phyloP scores from a whole-genome alignment of 2,329 filamentous ascomycete species.

The Chrysoporthe puriensis region DNA sequence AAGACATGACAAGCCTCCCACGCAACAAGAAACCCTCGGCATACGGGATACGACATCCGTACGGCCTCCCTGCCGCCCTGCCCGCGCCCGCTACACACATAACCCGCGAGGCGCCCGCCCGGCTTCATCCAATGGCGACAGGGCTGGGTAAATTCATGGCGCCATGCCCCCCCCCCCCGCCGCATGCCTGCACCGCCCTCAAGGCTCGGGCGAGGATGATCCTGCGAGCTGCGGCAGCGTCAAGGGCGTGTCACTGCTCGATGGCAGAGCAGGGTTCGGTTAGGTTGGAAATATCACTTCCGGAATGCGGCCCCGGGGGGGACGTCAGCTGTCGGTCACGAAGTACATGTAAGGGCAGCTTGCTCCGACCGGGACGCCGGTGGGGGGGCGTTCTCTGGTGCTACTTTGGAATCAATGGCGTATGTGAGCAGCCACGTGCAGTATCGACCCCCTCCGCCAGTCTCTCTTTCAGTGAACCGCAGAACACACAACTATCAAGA shows the following conservation, averaged over 20 bases:
- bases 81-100: no score
- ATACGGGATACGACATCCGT: no score
- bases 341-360: not conserved
- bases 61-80: no score
- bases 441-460: no score
- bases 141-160: slow-evolving; percentile 24
- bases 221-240: not conserved
- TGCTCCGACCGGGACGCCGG: not conserved
- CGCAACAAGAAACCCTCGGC: no score
- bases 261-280: not conserved
- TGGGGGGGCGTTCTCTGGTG: not conserved
- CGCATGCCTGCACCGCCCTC: not conserved
- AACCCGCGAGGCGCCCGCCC: no score
- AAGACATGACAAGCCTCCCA: no score
- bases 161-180: not conserved
- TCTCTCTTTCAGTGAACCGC: no score
- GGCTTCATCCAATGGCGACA: slow-evolving; percentile 9
- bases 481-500: slow-evolving; percentile 7
- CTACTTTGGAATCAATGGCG: not conserved
- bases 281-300: not conserved
- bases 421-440: not conserved
- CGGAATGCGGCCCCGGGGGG: not conserved
- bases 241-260: not conserved
- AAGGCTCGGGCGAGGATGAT: slow-evolving; percentile 1
- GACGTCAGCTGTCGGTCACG: not conserved